These are phyloP conservation scores for Phytophthora foliorum DNA, from an alignment of 352 stramenopile species.

Conservation along the genomic window DNA sequence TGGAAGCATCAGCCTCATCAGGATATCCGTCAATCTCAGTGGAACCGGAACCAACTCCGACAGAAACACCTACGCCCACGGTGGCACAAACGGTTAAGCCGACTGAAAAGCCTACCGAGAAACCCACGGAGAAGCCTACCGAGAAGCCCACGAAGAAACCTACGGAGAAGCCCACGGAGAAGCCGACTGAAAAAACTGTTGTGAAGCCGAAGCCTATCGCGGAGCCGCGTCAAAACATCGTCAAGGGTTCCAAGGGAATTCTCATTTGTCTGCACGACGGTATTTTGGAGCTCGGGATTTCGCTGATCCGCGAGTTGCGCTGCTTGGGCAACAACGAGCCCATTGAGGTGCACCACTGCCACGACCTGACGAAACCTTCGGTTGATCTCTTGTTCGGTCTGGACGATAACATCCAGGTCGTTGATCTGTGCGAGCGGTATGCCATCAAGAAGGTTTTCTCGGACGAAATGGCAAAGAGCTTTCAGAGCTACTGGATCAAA, in stretches of 20 bases:
- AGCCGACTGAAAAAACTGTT: conserved; percentile 25
- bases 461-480: conserved; percentile 37
- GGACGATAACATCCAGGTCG: conserved; percentile 52
- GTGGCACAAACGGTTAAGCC: conserved; percentile 2
- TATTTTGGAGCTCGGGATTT: conserved; percentile 53
- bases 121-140: background rate
- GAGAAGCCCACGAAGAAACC: conserved; percentile 20
- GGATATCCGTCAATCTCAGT: conserved; percentile 6
- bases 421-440: conserved; percentile 55
- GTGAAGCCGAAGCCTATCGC: conserved; percentile 30
- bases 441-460: conserved; percentile 39
- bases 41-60: conserved; percentile 5
- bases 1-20: conserved; percentile 14
- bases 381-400: conserved; percentile 41
- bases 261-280: conserved; percentile 55
- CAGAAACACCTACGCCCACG: background rate
- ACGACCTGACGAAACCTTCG: conserved; percentile 48
- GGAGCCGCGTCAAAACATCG: conserved; percentile 38
- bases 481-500: conserved; percentile 62
- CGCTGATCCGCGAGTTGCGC: conserved; percentile 60
- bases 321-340: conserved; percentile 57
- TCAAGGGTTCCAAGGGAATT: conserved; percentile 48
- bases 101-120: conserved; percentile 9
- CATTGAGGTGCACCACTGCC: conserved; percentile 70
- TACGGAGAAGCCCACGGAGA: conserved; percentile 9